Base-by-base conservation (phyloP, 768 basidiomycete genomes). In the Termitomyces sp. region DNA sequence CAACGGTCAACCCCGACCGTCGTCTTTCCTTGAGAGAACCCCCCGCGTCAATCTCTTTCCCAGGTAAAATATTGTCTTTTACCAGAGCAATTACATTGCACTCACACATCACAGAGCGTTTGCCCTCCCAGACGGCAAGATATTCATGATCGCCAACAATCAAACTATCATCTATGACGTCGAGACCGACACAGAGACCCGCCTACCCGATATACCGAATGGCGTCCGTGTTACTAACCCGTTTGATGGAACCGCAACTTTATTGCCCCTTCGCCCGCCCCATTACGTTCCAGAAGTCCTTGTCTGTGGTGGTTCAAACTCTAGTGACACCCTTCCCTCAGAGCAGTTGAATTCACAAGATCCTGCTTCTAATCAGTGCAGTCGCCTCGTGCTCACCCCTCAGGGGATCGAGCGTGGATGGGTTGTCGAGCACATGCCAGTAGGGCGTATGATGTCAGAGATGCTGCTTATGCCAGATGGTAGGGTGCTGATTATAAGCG, bases 221-320 rank as follows among this genome's bases (percentile, higher is more conserved):
- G 73, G 73, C 22, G 75, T 78, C 10, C 71, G 73, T 9, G 74
- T 78, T 13, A 74, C 71, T 26, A 74, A 75, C 55, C 72, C 75
- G n/a, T 71, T 72, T 65, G 68, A 78, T 60, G 69, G 72, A 54
- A 72, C 67, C 35, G 75, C 67, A 40, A 67, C 70, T 24, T 64
- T 76, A n/a, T 69, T 76, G 4, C 74, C 74, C 4, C 65, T 76
- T 10, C 68, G 68, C 1, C 71, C 74, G 24, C 71, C 71, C 1
- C 64, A 74, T 46, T 81, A 73, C 57, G 75, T 71, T 5, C 76
- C 79, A 3, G 77, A 78, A 59, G 68, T 80, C 26, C 70, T 81
- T 41, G 72, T 80, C 43, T 81, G 79, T 61, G 79, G 79, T 36
- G 79, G 79, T 24, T 68, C 74, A 10, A 72, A 68, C 13, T 63